Base-by-base conservation (phyloP, 2,329 filamentous ascomycete genomes). In the Conoideocrella luteorostrata region DNA sequence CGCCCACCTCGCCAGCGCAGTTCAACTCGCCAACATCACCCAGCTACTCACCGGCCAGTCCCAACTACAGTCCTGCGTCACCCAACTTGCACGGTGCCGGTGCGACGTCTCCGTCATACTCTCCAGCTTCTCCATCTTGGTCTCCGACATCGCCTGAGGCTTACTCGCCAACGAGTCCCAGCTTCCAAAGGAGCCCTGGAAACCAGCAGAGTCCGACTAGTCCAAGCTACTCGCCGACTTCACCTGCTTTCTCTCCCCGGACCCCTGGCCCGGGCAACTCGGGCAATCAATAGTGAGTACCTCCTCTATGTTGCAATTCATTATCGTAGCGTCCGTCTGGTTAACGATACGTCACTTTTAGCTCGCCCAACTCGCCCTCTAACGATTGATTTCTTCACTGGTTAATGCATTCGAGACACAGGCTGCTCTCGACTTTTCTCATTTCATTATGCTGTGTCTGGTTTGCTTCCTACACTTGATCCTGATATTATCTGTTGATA, bases 1-100 rank as follows among this genome's bases (percentile, higher is more conserved):
- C 76, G 34, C 77, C 77, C 1, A 93, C 84, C 28, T 93, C 87
- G 50, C 88, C 88, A 33, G 69, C 69, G 11, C 72, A 75, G 58
- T 88, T 86, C 69, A 82, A 82, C 59, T 88, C 84, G 41, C 84
- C 85, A 3, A 84, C 84, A 2, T 88, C 84, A 33, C 84, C 84
- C 29, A 79, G 73, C 48, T 88, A 87, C 64, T 83, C 80, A 4
- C 82, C 83, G 3, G 82, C 80, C 5, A 84, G 79, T 52, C 83
- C 84, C 44, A 80, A 75, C 56, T 88, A 87, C 66, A 84, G 80
- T 56, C 82, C 82, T n/a, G 78, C 81, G 4, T 83, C 77, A 41
- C 82, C 72, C 53, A 78, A 72, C 58, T 64, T 75, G 41, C 63
- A 66, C 39, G 62, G 58, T 2, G 60, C 52, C 23, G 62, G 62